These are phyloP conservation scores for Begonia fuchsioides DNA, from an alignment of 306 rosid genomes.

Conservation along the genomic window DNA sequence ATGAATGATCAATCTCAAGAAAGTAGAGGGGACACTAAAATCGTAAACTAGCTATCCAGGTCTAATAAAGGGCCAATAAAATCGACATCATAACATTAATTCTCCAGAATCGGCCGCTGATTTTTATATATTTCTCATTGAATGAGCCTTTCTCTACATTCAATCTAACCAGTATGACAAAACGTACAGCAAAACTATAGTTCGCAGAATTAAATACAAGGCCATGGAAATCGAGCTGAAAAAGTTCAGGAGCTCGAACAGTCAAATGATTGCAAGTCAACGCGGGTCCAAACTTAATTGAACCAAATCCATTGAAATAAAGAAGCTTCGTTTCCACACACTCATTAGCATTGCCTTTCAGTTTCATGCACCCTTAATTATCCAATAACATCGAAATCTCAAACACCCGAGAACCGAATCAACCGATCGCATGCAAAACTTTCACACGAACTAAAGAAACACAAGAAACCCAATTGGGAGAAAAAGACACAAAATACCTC, in stretches of 20 bases:
- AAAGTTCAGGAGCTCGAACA: not conserved
- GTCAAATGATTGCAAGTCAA: conserved; percentile 18
- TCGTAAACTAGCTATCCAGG: too few species aligned
- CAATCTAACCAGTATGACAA: too few species aligned
- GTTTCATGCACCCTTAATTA: conserved; percentile 1
- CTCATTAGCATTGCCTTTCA: conserved; percentile 13
- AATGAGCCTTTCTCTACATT: too few species aligned
- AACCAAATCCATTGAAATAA: conserved; percentile 4
- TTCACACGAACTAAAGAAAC: conserved; percentile 7
- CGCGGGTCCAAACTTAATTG: conserved; percentile 15
- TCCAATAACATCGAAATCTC: conserved; percentile 10
- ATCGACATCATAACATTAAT: too few species aligned
- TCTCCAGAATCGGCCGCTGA: too few species aligned
- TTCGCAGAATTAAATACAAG: too few species aligned
- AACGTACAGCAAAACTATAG: too few species aligned
- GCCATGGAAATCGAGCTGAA: too few species aligned
- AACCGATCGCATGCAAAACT: conserved; percentile 9
- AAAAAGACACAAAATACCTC: conserved; percentile 6
- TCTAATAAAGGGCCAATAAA: too few species aligned
- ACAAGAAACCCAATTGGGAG: conserved; percentile 7
- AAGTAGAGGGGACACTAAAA: too few species aligned
- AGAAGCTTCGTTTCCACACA: conserved; percentile 11
- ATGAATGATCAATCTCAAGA: too few species aligned
- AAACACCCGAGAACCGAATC: conserved; percentile 16
- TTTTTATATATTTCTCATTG: too few species aligned